Base-by-base conservation (phyloP, 176 grass and related monocot species). In the Triticum turgidum region DNA sequence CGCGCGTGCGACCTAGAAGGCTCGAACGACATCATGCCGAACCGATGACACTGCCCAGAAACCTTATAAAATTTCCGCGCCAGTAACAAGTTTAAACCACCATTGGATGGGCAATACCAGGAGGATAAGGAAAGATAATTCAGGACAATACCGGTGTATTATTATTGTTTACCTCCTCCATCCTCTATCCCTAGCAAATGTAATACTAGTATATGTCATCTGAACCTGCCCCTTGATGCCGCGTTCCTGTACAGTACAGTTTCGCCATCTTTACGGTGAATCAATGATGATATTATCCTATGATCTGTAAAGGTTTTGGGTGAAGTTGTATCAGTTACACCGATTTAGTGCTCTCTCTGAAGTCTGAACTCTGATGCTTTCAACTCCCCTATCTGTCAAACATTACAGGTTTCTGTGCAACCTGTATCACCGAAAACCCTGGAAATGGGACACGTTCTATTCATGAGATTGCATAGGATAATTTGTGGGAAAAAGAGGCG, bases 1-100 rank as follows among this genome's bases (percentile, higher is more conserved):
- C 87, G 88, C n/a, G 74, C 77, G 1, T 98, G 96, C 90, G 96
- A 98, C 76, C 58, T 98, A 17, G 91, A 90, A 80, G 81, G 88
- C 81, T 49, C 77, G 76, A 75, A 85, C 9, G 93, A 95, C 78
- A 86, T 92, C 84, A 76, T 88, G 76, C 82, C 88, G 47, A 91
- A 90, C 39, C 78, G 52, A 85, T 91, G 71, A 88, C 41, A 77
- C 14, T 6, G 61, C 15, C 17, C n/a, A 85, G 52, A 51, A 76
- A 62, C 30, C 11, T 11, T 51, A 30, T 78, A 81, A 49, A 63
- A 77, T 64, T 14, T 85, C 18, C 63, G 68, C 70, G 18, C 10
- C 39, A 13, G 15, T 17, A 25, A 71, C 54, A 42, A 70, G 39
- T 82, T 65, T 42, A n/a, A 79, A 69, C 5, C 33, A 39, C 37